A percentile compares a stretch with the other conserved stretches of the same genome.
phyloP scores from a whole-genome alignment of 495 filamentous ascomycete genomes.

The Penicillium dipodomyicola region DNA sequence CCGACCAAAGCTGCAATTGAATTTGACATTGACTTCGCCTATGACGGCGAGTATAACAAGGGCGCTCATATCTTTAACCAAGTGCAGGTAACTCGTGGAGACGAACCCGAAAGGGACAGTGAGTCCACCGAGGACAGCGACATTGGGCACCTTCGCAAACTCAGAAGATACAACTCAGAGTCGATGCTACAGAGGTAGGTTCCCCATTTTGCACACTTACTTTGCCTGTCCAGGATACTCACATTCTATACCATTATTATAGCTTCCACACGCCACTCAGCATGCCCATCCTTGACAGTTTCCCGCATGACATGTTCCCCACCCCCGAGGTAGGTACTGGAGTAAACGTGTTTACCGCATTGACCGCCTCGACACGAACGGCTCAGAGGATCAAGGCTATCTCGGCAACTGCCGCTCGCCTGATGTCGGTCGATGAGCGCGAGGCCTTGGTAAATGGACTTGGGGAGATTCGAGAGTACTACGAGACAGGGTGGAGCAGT shows the following conservation, averaged over 20 bases:
- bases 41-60: constrained; percentile 38
- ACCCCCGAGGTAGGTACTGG: constrained; percentile 35
- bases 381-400: constrained; percentile 65
- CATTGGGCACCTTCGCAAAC: constrained; percentile 33
- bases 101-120: constrained; percentile 39
- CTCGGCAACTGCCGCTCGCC: constrained; percentile 54
- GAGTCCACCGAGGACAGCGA: constrained; percentile 29
- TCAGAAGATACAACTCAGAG: constrained; percentile 38
- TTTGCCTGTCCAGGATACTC: constrained; percentile 4
- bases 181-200: constrained; percentile 62
- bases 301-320: constrained; percentile 63
- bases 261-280: constrained; percentile 59
- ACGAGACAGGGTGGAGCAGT: constrained; percentile 86
- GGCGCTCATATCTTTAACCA: constrained; percentile 63
- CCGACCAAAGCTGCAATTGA: constrained; percentile 28
- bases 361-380: constrained; percentile 74
- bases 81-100: constrained; percentile 45
- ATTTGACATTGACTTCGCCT: constrained; percentile 61
- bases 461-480: constrained; percentile 79
- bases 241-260: constrained; percentile 3
- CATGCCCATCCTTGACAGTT: constrained; percentile 81
- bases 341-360: constrained; percentile 58
- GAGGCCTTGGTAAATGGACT: constrained; percentile 82
- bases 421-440: constrained; percentile 70
- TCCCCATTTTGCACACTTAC: constrained; percentile 7